Base-by-base conservation (phyloP, 164 flowering plant genomes). In the Magnolia changhungtana region DNA sequence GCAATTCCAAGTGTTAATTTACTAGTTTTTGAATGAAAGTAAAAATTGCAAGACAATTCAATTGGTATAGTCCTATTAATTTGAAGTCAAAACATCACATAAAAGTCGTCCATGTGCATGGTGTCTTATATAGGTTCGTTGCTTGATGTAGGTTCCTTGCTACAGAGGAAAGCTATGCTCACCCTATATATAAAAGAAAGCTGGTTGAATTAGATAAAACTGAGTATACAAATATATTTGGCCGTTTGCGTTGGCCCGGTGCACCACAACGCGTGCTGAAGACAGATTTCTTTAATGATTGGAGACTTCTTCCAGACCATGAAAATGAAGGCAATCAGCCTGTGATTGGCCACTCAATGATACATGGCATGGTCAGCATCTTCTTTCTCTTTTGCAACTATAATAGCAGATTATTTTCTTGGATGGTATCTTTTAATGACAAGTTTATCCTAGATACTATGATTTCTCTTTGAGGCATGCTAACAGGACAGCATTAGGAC, bases 181-280 rank as follows among this genome's bases (percentile, higher is more conserved):
- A 95, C 74, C 97, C 95, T 21, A 73, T 64, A 65, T 93, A 90
- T 87, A 93, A 93, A 84, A 85, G 80, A 81, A 91, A 90, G 82
- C 73, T 95, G 78, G 74, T 89, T 73, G 95, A 93, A 82, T 37
- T 84, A 20, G 83, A 85, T 7, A 55, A 87, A 80, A 89, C 96
- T 0, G 95, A 85, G 79, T 92, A 95, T 69, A 93, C 97, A 51
- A 68, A 83, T 77, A 70, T 93, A 72, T 93, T 88, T 80, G 98
- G 97, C 20, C 89, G 98, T 63, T 90, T 94, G 73, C 87, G 96
- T 81, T 95, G 98, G 98, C 97, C 98, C n/a, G 90, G 85, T 75
- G 99, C 96, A 50, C 95, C 98, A 1, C 94, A 92, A 0, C 91
- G 97, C 69, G 96, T 85, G 50, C 85, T 95, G 59, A 69, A 75